phyloP scores from a whole-genome alignment of 2,329 filamentous ascomycete genomes.

The Aphanoascus verrucosus region DNA sequence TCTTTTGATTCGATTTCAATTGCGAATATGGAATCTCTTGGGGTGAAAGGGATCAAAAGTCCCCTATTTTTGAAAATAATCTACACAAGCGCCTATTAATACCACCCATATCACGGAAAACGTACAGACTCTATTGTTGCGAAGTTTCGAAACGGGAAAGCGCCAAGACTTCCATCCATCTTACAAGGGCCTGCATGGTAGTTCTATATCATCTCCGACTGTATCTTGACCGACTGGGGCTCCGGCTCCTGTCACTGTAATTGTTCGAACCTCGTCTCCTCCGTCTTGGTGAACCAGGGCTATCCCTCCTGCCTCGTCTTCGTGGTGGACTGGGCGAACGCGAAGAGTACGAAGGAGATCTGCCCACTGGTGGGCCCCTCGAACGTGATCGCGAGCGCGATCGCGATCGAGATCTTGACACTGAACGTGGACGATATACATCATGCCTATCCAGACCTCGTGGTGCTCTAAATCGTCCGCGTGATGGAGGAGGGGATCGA shows the following conservation, averaged over 20 bases:
- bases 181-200: neutral
- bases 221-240: conserved; percentile 32
- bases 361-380: conserved; percentile 21
- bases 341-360: conserved; percentile 30
- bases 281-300: conserved; percentile 29
- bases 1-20: too few relatives aligned
- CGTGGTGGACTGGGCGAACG: conserved; percentile 34
- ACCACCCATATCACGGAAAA: neutral
- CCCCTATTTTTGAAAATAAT: neutral
- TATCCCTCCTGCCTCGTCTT: conserved; percentile 25
- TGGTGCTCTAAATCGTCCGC: conserved; percentile 24
- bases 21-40: neutral
- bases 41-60: neutral
- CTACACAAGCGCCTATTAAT: neutral
- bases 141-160: too few relatives aligned
- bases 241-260: conserved; percentile 42
- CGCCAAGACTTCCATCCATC: neutral
- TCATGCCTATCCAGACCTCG: conserved; percentile 40
- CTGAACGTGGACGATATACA: conserved; percentile 51
- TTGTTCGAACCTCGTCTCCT: conserved; percentile 52
- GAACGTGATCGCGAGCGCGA: conserved; percentile 32
- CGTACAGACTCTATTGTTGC: too few relatives aligned
- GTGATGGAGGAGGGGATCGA: conserved; percentile 27
- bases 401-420: conserved; percentile 40
- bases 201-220: conserved; percentile 13